These are phyloP conservation scores for Plectranthus barbatus DNA, from an alignment of 257 asterid genomes.

Conservation along the genomic window DNA sequence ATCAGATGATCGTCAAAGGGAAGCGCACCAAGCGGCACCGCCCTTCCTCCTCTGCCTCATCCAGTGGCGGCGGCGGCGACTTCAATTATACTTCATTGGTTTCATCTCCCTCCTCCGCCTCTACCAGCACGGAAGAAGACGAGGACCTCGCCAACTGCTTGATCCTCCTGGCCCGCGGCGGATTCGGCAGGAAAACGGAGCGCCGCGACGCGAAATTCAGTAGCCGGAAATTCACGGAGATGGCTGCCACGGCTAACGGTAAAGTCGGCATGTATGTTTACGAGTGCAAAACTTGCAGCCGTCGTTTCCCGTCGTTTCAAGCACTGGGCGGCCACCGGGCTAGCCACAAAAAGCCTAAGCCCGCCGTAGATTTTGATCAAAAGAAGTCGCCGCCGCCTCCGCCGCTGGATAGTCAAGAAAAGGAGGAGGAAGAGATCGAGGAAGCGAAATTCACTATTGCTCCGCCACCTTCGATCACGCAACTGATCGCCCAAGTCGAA, in stretches of 20 bases:
- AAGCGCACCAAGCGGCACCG: slow-evolving; percentile 61
- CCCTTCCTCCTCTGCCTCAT: slow-evolving; percentile 43
- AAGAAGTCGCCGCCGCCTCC: slow-evolving; percentile 19
- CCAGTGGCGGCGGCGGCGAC: slow-evolving; percentile 29
- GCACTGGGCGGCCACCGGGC: no score
- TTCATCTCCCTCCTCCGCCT: slow-evolving; percentile 28
- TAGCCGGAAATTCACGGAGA: slow-evolving; percentile 40
- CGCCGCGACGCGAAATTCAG: slow-evolving; percentile 20
- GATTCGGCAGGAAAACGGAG: no score
- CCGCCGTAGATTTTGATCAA: slow-evolving; percentile 19
- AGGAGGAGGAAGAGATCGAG: neutral
- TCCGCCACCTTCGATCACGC: slow-evolving; percentile 15
- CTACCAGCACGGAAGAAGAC: slow-evolving; percentile 50
- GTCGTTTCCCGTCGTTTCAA: slow-evolving; percentile 72
- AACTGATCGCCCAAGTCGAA: no score
- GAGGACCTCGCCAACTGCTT: slow-evolving; percentile 84
- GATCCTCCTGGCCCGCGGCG: slow-evolving; percentile 60
- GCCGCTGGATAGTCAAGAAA: no score
- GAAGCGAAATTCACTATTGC: neutral
- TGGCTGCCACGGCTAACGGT: slow-evolving; percentile 25
- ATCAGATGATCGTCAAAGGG: slow-evolving; percentile 42
- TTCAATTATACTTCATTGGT: neutral
- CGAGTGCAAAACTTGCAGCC: slow-evolving; percentile 78
- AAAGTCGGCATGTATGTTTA: slow-evolving; percentile 47
- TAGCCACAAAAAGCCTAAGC: slow-evolving; percentile 73